Evolutionary conservation across 139 green algal species (phyloP).

Genomic region (Coelastrella sp.): DNA sequence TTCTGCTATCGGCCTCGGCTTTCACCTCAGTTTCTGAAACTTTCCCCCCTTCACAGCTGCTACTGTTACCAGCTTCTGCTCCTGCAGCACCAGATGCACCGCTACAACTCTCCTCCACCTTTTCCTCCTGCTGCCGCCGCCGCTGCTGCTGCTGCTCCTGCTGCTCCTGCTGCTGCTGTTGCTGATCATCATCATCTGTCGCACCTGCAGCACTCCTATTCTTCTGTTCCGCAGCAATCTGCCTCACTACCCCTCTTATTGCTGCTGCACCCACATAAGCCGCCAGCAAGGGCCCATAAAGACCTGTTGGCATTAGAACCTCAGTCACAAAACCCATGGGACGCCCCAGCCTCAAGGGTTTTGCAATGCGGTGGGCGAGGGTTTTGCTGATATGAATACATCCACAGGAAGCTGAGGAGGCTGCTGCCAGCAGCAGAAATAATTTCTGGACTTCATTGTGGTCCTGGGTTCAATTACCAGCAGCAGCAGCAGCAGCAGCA

Average conservation of each 20-base stretch:
- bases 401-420: constrained; percentile 1
- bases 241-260: not conserved
- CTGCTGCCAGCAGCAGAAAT: not conserved
- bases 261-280: not conserved
- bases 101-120: not conserved
- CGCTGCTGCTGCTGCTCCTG: constrained; percentile 2
- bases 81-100: not conserved
- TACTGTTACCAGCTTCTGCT: not conserved
- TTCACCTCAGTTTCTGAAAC: no score
- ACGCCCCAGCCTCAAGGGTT: not conserved
- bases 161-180: constrained; percentile 19
- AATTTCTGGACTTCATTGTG: constrained; percentile 4
- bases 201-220: not conserved
- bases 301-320: constrained; percentile 18
- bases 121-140: no score
- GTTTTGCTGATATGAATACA: not conserved
- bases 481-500: no score
- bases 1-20: not conserved
- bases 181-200: not conserved
- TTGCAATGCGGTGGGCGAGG: not conserved
- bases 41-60: no score
- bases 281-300: constrained; percentile 17
- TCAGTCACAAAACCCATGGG: not conserved
- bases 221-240: not conserved
- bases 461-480: no score